Evolutionary conservation across 2,329 filamentous ascomycete genomes (phyloP).

Genomic region (Monosporascus sp.): DNA sequence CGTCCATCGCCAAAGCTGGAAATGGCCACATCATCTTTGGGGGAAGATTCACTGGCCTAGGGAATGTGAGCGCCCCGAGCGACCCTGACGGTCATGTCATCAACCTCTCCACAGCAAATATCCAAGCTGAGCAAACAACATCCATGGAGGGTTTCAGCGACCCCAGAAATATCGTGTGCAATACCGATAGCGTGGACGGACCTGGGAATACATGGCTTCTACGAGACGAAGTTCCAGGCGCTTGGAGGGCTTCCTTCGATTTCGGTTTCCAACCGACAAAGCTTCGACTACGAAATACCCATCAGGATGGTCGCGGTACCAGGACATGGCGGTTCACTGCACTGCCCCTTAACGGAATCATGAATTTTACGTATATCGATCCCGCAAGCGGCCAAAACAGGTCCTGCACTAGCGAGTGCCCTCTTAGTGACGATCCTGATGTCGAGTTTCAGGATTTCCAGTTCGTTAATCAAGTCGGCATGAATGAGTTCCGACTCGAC

Average conservation of each 20-base stretch:
- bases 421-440: slow-evolving; percentile 67
- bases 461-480: slow-evolving; percentile 83
- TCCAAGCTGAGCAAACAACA: slow-evolving; percentile 62
- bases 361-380: slow-evolving; percentile 92
- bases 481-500: slow-evolving; percentile 81
- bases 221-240: slow-evolving; percentile 68
- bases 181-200: slow-evolving; percentile 60
- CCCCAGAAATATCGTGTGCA: slow-evolving; percentile 79
- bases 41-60: slow-evolving; percentile 81
- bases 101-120: slow-evolving; percentile 74
- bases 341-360: slow-evolving; percentile 81
- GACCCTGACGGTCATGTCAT: slow-evolving; percentile 71
- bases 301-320: slow-evolving; percentile 77
- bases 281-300: slow-evolving; percentile 82
- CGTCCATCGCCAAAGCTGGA: slow-evolving; percentile 73
- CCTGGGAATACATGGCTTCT: slow-evolving; percentile 81
- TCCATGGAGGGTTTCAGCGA: slow-evolving; percentile 63
- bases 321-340: slow-evolving; percentile 84
- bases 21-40: slow-evolving; percentile 89
- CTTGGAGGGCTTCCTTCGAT: slow-evolving; percentile 76
- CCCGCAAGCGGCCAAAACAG: slow-evolving; percentile 60
- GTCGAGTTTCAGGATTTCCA: slow-evolving; percentile 79
- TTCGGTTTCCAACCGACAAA: slow-evolving; percentile 87
- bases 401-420: slow-evolving; percentile 77
- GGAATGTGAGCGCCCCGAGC: slow-evolving; percentile 68